Conservation (phyloP, 805 yeast species). For the Barnettozyma pratensis region DNA sequence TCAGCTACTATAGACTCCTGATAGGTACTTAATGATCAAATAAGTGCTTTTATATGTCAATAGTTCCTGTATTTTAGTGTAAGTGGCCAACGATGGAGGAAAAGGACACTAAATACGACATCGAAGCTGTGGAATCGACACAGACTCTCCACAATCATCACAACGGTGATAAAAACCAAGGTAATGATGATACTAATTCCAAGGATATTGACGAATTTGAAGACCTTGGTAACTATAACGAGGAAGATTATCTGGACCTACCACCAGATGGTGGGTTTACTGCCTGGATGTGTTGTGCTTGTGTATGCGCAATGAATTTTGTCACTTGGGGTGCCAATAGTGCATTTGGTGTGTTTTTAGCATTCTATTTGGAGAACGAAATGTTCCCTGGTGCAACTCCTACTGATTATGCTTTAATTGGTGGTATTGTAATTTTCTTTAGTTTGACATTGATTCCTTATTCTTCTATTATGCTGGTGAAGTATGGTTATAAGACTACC, state of each 20-base stretch:
- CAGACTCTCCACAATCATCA: too few species aligned
- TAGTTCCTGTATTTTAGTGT: too few species aligned
- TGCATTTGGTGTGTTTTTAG: slow-evolving; percentile 49
- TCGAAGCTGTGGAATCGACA: too few species aligned
- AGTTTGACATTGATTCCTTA: slow-evolving; percentile 51
- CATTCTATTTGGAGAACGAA: slow-evolving; percentile 37
- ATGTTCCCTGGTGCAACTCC: slow-evolving; percentile 45
- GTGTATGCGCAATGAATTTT: slow-evolving; percentile 28
- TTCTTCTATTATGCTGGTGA: slow-evolving; percentile 34
- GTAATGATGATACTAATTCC: not conserved
- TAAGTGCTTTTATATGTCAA: too few species aligned
- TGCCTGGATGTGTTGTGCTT: slow-evolving; percentile 44
- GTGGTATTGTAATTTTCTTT: slow-evolving; percentile 46
- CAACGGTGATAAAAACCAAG: not conserved
- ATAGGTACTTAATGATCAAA: too few species aligned
- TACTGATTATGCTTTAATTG: slow-evolving; percentile 50
- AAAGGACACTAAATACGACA: too few species aligned
- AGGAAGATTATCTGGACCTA: slow-evolving; percentile 30
- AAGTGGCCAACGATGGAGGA: too few species aligned
- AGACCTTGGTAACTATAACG: slow-evolving; percentile 18
- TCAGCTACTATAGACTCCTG: too few species aligned
- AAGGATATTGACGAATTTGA: slow-evolving; percentile 6
- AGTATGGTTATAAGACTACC: slow-evolving; percentile 38
- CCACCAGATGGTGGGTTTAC: slow-evolving; percentile 40
- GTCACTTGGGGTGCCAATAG: slow-evolving; percentile 36